A percentile compares a stretch with the other conserved stretches of the same genome.
Conservation (phyloP, 2,329 filamentous ascomycete species). For the Fusarium napiforme region DNA sequence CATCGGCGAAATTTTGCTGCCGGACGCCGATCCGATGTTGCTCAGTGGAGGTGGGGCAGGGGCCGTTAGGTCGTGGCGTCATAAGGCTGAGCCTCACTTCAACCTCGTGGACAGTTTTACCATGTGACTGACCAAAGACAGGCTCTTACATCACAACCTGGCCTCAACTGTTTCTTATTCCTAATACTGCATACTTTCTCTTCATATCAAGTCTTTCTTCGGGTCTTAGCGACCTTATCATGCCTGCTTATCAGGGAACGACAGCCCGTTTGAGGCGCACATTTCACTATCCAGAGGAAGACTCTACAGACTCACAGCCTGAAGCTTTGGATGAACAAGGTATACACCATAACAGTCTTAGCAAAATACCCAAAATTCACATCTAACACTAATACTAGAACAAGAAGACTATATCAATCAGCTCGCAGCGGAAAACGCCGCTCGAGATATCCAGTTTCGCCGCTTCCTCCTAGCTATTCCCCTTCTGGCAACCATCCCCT, state of each 20-base stretch:
- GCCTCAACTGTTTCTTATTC: not conserved
- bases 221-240: not conserved
- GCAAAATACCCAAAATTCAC: not conserved
- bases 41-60: constrained; percentile 19
- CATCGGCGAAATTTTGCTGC: constrained; percentile 46
- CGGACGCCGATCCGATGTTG: constrained; percentile 25
- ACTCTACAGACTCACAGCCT: constrained; percentile 59
- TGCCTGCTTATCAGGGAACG: constrained; percentile 44
- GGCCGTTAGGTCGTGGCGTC: constrained; percentile 35
- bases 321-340: constrained; percentile 82
- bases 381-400: constrained; percentile 53
- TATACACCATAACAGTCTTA: constrained; percentile 44
- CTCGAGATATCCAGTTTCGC: constrained; percentile 68
- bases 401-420: constrained; percentile 71
- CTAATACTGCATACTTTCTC: not conserved
- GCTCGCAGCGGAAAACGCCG: constrained; percentile 66
- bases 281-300: constrained; percentile 78
- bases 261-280: constrained; percentile 76
- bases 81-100: constrained; percentile 43
- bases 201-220: not conserved
- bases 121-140: constrained; percentile 42
- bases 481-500: constrained; percentile 64
- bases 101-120: constrained; percentile 12
- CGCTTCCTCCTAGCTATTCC: constrained; percentile 70
- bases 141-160: constrained; percentile 9